Percentiles rank a stretch among this genome's conserved stretches.
Conservation (phyloP, 140 eudicot species). For the Cichorium intybus region DNA sequence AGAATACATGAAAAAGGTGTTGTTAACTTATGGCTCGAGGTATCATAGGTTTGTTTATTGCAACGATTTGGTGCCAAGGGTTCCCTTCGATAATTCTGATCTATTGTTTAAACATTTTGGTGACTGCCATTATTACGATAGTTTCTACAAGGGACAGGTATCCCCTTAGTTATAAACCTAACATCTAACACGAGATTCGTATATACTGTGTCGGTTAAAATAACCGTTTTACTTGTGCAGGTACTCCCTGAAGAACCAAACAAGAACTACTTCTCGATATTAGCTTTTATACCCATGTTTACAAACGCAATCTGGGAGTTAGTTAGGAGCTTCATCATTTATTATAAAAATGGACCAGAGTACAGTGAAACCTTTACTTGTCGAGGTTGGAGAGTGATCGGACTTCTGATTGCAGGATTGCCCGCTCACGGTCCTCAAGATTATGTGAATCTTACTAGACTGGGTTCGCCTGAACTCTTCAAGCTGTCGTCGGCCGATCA, state of each 20-base stretch:
- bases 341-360: slow-evolving; percentile 31
- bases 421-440: slow-evolving; percentile 55
- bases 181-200: not conserved
- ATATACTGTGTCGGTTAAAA: not conserved
- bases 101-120: slow-evolving; percentile 60
- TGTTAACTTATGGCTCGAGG: slow-evolving; percentile 15
- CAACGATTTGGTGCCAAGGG: slow-evolving; percentile 57
- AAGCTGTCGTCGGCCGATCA: not conserved
- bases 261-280: slow-evolving; percentile 54
- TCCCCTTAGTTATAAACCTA: not conserved
- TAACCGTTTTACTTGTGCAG: slow-evolving; percentile 17
- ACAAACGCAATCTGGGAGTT: slow-evolving; percentile 51
- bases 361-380: slow-evolving; percentile 39
- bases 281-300: slow-evolving; percentile 42
- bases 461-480: slow-evolving; percentile 35
- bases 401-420: slow-evolving; percentile 48
- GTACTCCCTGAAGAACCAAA: slow-evolving; percentile 59
- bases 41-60: slow-evolving; percentile 55
- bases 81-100: slow-evolving; percentile 49
- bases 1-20: slow-evolving; percentile 27
- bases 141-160: slow-evolving; percentile 49
- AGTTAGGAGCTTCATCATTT: slow-evolving; percentile 43
- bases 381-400: slow-evolving; percentile 32
- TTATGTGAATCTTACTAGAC: slow-evolving; percentile 45
- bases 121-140: slow-evolving; percentile 38